These are phyloP conservation scores for Colletotrichum shisoi DNA, from an alignment of 2,329 filamentous ascomycete genomes.

Conservation along the genomic window DNA sequence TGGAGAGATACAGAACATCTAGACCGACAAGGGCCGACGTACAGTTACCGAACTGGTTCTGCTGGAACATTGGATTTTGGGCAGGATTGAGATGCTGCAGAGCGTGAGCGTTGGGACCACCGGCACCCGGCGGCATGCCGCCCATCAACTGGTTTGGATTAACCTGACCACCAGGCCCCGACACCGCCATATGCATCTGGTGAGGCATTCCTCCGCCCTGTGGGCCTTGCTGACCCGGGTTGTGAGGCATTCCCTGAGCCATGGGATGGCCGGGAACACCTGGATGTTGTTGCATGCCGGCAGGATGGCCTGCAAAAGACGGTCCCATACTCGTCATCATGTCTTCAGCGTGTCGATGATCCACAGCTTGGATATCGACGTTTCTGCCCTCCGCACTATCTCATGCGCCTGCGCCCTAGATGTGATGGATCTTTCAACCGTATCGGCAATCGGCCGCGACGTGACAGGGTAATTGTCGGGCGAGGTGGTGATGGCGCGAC, in stretches of 20 bases:
- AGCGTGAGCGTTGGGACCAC: slow-evolving; percentile 71
- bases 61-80: slow-evolving; percentile 66
- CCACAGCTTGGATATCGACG: slow-evolving; percentile 69
- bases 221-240: slow-evolving; percentile 73
- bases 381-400: slow-evolving; percentile 53
- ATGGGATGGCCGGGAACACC: slow-evolving; percentile 72
- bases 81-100: slow-evolving; percentile 75
- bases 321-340: slow-evolving; percentile 77
- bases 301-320: slow-evolving; percentile 72
- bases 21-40: slow-evolving; percentile 10
- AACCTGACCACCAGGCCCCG: slow-evolving; percentile 74
- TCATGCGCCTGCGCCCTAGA: slow-evolving; percentile 54
- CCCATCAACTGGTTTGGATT: slow-evolving; percentile 78
- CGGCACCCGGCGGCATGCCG: slow-evolving; percentile 74
- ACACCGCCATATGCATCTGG: slow-evolving; percentile 76
- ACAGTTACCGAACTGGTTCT: slow-evolving; percentile 53
- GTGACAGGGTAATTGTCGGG: slow-evolving; percentile 5
- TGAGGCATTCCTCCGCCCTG: slow-evolving; percentile 72
- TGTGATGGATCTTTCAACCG: slow-evolving; percentile 17
- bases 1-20: background rate
- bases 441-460: slow-evolving; percentile 28
- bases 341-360: slow-evolving; percentile 57
- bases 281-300: slow-evolving; percentile 74
- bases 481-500: slow-evolving; percentile 35
- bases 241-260: slow-evolving; percentile 70